Conservation (phyloP, 768 basidiomycete genomes). For the Hericium rajendrae region DNA sequence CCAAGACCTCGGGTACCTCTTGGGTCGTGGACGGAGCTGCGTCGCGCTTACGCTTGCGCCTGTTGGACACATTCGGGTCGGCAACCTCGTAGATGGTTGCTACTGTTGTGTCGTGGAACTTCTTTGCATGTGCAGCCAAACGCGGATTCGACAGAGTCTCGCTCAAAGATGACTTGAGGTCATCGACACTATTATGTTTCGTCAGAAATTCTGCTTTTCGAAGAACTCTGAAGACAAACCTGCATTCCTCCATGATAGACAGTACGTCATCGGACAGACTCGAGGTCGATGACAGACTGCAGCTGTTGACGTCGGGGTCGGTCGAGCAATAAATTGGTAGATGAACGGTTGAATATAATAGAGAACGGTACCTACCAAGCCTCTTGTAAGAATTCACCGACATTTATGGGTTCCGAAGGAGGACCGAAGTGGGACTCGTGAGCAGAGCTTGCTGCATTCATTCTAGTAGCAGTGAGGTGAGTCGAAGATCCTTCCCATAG, state of each 20-base stretch:
- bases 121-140: conserved; percentile 46
- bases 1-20: conserved; percentile 36
- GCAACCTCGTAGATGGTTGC: conserved; percentile 26
- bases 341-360: not conserved
- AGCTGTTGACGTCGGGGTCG: not conserved
- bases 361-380: not conserved
- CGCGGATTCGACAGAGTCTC: conserved; percentile 45
- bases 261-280: not conserved
- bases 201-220: not conserved
- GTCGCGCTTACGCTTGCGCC: conserved; percentile 29
- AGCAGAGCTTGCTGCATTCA: conserved; percentile 1
- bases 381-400: conserved; percentile 20
- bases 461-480: not conserved
- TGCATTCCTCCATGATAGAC: conserved; percentile 25
- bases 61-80: conserved; percentile 19
- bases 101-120: conserved; percentile 41
- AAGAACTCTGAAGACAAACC: conserved; percentile 16
- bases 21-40: conserved; percentile 25
- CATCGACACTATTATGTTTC: conserved; percentile 36
- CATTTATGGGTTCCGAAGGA: conserved; percentile 21
- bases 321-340: not conserved
- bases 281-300: not conserved
- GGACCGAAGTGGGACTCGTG: conserved; percentile 16
- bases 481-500: too few species aligned
- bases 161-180: conserved; percentile 35